Evolutionary conservation across 371 early-diverging fungal species (phyloP), one percentile per base, ranked within the genome.

Genomic region (Apophysomyces trapeziformis): DNA sequence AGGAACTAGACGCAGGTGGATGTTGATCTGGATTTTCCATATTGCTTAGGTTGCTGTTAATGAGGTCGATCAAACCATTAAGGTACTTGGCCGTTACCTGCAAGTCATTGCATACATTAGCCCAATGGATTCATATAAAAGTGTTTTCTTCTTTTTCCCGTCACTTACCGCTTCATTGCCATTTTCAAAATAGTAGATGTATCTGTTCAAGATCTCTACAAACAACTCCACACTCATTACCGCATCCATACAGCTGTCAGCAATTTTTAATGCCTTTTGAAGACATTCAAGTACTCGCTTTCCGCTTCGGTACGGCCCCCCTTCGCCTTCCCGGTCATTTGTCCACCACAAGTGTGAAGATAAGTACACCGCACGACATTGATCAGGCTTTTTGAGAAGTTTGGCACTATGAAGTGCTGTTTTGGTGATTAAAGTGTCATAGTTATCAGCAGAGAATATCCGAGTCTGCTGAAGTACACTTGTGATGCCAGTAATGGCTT

Each of bases 331-430:
- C 44, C 71, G 74, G 7, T 64, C 65, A 37, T 73, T 83, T 62
- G 84, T 88, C 96, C 95, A 96, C 87, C 92, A 98, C 70, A 98
- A 77, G 75, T 93, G 95, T 32, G 90, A 85, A 56, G 90, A 92
- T 26, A 90, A 73, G 64, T 87, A 87, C 8, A 94, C 85, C 4
- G 91, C 90, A 46, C 95, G 90, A 63, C 94, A 92, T 80, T 97
- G 97, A 66, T 98, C 98, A 2, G 92, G 90, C 44, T 96, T 92
- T 76, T 93, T 93, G 32, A 98, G 78, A 63, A 97, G 75, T 61
- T 93, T 91, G 47, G 92, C 83, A 41, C 91, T 92, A 72, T 95
- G 93, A 41, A 94, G 83, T 8, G 91, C 90, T 62, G 90, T 90
- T 70, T 95, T 95, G 44, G 94, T 91, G 26, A 89, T 90, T 59